A percentile compares a stretch with the other conserved stretches of the same genome.
These are phyloP conservation scores for Pichiaceae sp. DNA, from an alignment of 1,139 yeast genomes.

Conservation along the genomic window DNA sequence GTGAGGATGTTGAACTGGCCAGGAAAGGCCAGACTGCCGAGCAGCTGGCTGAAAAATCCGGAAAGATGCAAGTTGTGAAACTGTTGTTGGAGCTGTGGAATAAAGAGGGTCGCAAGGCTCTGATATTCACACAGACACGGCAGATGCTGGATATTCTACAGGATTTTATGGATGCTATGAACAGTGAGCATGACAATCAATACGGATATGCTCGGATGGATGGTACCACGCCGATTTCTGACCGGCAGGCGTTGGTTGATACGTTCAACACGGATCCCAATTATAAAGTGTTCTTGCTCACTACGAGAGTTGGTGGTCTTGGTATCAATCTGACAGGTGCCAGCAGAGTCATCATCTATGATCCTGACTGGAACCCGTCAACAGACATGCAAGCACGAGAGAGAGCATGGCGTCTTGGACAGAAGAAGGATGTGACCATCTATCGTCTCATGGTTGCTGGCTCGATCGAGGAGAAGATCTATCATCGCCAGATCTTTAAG, in stretches of 20 bases:
- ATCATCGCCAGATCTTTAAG: constrained; percentile 93
- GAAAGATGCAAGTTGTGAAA: constrained; percentile 84
- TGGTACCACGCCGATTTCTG: constrained; percentile 78
- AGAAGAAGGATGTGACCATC: constrained; percentile 86
- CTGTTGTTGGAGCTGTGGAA: constrained; percentile 73
- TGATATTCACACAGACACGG: constrained; percentile 82
- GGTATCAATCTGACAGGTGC: constrained; percentile 96
- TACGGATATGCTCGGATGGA: constrained; percentile 78
- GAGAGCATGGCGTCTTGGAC: constrained; percentile 96
- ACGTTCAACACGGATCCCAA: constrained; percentile 55
- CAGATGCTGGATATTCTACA: constrained; percentile 91
- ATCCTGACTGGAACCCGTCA: constrained; percentile 98
- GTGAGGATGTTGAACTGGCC: constrained; percentile 24
- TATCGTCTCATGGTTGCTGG: constrained; percentile 92
- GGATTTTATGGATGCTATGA: constrained; percentile 39
- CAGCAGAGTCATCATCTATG: constrained; percentile 85
- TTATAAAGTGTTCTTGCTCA: constrained; percentile 63
- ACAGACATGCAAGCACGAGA: constrained; percentile 96
- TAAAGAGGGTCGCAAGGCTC: constrained; percentile 65
- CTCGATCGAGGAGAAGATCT: constrained; percentile 91
- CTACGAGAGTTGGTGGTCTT: constrained; percentile 93
- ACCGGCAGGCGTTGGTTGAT: constrained; percentile 75
- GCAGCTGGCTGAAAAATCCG: constrained; percentile 43
- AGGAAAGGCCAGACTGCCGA: constrained; percentile 10
- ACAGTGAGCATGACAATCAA: constrained; percentile 15